Evolutionary conservation across 129 eudicot species (phyloP), one percentile per base, ranked within the genome.

Genomic region (Silybum marianum): DNA sequence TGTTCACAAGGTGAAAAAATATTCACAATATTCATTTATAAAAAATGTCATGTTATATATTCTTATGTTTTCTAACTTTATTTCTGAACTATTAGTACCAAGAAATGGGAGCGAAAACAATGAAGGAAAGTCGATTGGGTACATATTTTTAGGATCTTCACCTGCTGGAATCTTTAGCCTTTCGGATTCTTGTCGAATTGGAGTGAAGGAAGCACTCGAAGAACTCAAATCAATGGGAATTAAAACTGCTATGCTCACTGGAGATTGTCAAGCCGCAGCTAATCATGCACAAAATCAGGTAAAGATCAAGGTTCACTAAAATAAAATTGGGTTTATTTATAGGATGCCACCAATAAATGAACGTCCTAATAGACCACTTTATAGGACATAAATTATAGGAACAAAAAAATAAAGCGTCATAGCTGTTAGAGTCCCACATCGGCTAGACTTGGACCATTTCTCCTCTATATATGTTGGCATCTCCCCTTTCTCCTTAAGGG

Each of bases 261-360:
- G 99, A 77, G 99, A 95, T 78, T 85, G 84, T 69, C 85, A 81
- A 62, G 91, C 91, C 5, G 94, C 99, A 14, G 99, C 99, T n/a
- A 87, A 80, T 62, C 82, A 83, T 77, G 96, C 93, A 63, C 97
- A 95, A 87, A 84, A 84, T 44, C 97, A 95, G 97, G 99, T 89
- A 40, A 84, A 62, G 9, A 69, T 30, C 48, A 38, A 76, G 40
- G 16, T 81, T 74, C 21, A 12, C 14, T 46, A 12, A n/a, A 46
- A 46, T 18, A 51, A 51, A 51, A 6, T 51, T 51, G 6, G 21
- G 44, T 39, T 39, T 39, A 39, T 39, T 39, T 39, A 39, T 28
- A 28, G 30, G 30, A 28, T 28, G 30, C 30, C 30, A 28, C 30
- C 30, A 28, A 28, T 28, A 28, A 28, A 28, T 28, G 3, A 28